Evolutionary conservation across 2,329 filamentous ascomycete genomes (phyloP), one percentile per base, ranked within the genome.

Genomic region (Dactylellina haptotyla): DNA sequence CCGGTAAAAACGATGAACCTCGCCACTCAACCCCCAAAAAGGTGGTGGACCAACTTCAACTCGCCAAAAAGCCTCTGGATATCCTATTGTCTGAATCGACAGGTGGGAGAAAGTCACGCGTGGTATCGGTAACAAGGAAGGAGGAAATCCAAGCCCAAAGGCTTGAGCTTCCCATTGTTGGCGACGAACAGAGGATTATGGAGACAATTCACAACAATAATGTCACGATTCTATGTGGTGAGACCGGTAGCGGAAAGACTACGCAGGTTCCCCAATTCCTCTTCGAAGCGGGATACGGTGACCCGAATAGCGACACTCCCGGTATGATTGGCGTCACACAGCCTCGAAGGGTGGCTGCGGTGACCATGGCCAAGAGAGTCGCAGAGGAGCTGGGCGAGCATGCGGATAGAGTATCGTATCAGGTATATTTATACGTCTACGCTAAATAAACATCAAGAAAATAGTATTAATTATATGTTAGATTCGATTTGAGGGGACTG

Each of bases 111-210:
- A 73, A 54, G 39, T 28, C 63, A 37, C 64, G 54, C 4, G 56
- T 57, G 2, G 75, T 78, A 43, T 56, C 61, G n/a, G 73, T 78
- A 10, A 41, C 65, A 25, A 87, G 95, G 66, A 83, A 86, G 0
- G 82, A 88, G 3, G 89, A 90, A 16, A 90, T 98, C 20, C 92
- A 97, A 79, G 86, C 89, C 51, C 87, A 89, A 9, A 88, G 95
- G 10, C 81, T 96, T 50, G 87, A 90, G 64, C 85, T 99, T 14
- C 95, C 95, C 0, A 91, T 99, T 0, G 92, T 98, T 1, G 91
- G 91, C 1, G 93, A 98, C 80, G 95, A 99, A 81, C 95, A 99
- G 79, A 93, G 90, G 78, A 93, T 99, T 28, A 98, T 99, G 93
- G 95, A 99, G 81, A 93, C 93, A 0, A 92, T 99, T 53, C 90